phyloP scores from a whole-genome alignment of 441 rosid genomes.

The Arabidopsis hybrid region DNA sequence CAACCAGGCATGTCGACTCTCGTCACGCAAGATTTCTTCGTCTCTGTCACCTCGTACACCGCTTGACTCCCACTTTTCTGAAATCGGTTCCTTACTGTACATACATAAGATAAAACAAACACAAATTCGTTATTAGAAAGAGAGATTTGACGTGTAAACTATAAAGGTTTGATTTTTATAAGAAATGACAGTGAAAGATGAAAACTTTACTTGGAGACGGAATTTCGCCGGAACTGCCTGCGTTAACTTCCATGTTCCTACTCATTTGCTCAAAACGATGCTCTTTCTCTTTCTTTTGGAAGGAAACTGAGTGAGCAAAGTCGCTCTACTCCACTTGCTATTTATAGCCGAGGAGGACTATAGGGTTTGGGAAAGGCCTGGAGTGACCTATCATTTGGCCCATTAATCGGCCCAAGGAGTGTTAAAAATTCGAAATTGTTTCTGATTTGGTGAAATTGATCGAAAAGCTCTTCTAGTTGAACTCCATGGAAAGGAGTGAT shows the following conservation, averaged over 20 bases:
- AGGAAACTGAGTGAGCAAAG: no score
- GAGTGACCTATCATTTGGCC: slow-evolving; percentile 1
- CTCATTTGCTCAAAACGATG: not conserved
- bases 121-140: not conserved
- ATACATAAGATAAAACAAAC: not conserved
- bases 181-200: not conserved
- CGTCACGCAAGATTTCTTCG: not conserved
- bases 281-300: not conserved
- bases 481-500: not conserved
- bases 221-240: not conserved
- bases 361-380: not conserved
- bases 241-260: not conserved
- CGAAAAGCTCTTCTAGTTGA: not conserved
- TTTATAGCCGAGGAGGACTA: not conserved
- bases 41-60: slow-evolving; percentile 32
- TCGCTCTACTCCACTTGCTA: not conserved
- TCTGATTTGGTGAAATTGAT: not conserved
- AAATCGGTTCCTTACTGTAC: slow-evolving; percentile 26
- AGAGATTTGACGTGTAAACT: no score
- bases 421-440: not conserved
- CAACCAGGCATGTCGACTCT: slow-evolving; percentile 37
- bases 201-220: not conserved
- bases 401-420: not conserved
- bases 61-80: slow-evolving; percentile 17
- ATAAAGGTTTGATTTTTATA: not conserved